Evolutionary conservation across 192 early-diverging fungal genomes (phyloP).

Genomic region (Funneliformis geosporum): DNA sequence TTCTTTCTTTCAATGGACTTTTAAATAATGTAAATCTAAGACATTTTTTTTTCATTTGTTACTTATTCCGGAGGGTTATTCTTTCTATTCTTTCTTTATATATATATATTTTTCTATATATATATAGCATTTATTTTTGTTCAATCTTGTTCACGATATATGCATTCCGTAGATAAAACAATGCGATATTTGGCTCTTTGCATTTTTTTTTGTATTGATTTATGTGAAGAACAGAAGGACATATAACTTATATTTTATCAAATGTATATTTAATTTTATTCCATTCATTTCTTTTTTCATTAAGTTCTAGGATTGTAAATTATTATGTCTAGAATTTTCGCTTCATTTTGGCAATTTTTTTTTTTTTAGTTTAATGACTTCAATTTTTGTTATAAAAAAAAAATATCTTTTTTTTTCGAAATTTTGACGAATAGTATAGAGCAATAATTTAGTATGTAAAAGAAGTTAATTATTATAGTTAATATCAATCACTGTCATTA

Average conservation of each 20-base stretch:
- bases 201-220: neutral
- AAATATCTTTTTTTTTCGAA: too few species aligned
- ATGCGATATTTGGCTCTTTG: neutral
- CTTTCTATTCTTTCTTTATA: too few species aligned
- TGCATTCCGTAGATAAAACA: neutral
- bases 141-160: neutral
- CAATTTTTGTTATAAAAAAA: too few species aligned
- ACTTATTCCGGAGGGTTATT: too few species aligned
- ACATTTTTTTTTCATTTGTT: too few species aligned
- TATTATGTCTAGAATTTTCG: neutral
- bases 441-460: too few species aligned
- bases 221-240: neutral
- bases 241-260: neutral
- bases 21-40: too few species aligned
- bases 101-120: too few species aligned
- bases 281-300: neutral
- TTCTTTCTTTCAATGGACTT: neutral
- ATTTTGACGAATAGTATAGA: too few species aligned
- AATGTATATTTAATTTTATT: neutral
- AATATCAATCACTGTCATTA: too few species aligned
- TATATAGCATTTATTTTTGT: neutral
- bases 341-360: neutral
- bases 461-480: too few species aligned
- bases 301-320: neutral
- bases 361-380: too few species aligned